Base-by-base conservation (phyloP, 2,329 filamentous ascomycete genomes). In the Cytospora leucostoma region DNA sequence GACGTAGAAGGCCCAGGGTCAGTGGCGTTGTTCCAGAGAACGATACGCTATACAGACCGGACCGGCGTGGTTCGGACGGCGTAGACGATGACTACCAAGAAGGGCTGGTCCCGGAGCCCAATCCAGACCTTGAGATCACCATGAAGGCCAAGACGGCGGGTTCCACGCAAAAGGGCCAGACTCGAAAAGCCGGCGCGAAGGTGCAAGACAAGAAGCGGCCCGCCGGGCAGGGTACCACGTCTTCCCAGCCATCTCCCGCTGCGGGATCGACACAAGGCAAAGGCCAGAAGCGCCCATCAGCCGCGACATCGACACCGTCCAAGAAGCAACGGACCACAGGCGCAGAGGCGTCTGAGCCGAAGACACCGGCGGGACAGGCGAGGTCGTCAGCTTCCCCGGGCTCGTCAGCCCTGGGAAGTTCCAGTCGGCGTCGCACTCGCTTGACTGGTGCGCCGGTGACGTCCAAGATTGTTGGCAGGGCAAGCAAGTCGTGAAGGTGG, bases 41-140 rank as follows among this genome's bases (percentile, higher is more conserved):
- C n/a, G n/a, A 47, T 12, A 7, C n/a, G 3, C n/a, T 19, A 17
- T 47, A 47, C 44, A 47, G 8, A 10, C 44, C 44, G n/a, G n/a
- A 47, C 12, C n/a, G n/a, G 44, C n/a, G n/a, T 47, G 7, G 8
- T 3, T 19, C n/a, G 21, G 44, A 47, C 11, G 54, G 40, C 12
- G 54, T 21, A 12, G 54, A 56, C 34, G 53, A 56, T 21, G 7
- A n/a, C 34, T 56, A 21, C 54, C 7, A 19, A 15, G 34, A 40
- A 27, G 54, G 54, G 33, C 15, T 56, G 37, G 54, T 56, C 13
- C 17, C 32, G 32, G 54, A 56, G 54, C 12, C 27, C 32, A 56
- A 44, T 2, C 54, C 35, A 38, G 54, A 56, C 21, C 33, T 56
- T 27, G 54, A 15, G 12, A 47, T 47, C 44, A 21, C n/a, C n/a